phyloP scores from a whole-genome alignment of 768 basidiomycete species.

The Russula virescens region DNA sequence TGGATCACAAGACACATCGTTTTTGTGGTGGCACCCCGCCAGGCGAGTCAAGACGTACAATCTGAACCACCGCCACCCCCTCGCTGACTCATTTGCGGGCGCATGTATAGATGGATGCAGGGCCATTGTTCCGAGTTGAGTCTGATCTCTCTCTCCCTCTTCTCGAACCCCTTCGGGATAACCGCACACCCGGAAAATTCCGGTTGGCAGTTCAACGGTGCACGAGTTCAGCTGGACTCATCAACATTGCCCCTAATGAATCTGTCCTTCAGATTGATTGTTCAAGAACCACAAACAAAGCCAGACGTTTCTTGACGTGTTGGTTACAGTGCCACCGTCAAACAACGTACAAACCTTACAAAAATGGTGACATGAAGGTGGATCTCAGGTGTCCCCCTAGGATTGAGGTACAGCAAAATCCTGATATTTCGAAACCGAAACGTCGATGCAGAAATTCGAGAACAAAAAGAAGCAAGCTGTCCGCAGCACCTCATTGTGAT shows the following conservation, averaged over 20 bases:
- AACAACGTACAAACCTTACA: background rate
- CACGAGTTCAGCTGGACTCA: background rate
- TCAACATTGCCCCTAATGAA: background rate
- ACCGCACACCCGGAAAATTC: background rate
- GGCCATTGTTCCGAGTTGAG: no score
- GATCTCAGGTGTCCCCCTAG: background rate
- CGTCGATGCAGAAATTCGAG: constrained; percentile 2
- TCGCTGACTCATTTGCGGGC: no score
- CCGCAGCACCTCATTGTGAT: background rate
- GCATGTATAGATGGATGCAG: no score
- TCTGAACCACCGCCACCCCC: no score
- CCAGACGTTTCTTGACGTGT: background rate
- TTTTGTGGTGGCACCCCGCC: no score
- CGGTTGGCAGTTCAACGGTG: background rate
- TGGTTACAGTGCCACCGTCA: background rate
- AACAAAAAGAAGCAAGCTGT: background rate
- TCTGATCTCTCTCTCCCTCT: no score
- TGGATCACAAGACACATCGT: no score
- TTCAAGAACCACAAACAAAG: background rate
- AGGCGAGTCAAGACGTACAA: no score
- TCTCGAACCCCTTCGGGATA: no score
- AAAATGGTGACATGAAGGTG: background rate
- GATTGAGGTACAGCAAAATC: background rate
- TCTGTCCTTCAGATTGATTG: background rate
- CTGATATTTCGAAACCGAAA: constrained; percentile 1